These are phyloP conservation scores for Trametes cubensis DNA, from an alignment of 768 basidiomycete species.

Conservation along the genomic window DNA sequence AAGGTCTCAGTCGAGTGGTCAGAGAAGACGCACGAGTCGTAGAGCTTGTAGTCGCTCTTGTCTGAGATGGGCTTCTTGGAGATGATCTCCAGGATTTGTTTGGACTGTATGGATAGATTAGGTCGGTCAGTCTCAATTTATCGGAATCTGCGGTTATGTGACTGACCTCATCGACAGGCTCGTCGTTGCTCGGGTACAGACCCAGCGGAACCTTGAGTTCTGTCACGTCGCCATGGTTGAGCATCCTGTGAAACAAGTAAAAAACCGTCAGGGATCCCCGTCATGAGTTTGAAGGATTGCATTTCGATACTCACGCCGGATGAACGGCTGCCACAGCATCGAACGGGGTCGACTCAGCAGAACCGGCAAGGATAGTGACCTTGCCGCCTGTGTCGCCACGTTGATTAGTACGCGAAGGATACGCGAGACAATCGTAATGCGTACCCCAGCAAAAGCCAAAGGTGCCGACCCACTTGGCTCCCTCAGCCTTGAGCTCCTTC, in stretches of 20 bases:
- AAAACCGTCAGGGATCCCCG: neutral
- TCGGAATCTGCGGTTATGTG: no score
- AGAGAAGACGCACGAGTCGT: conserved; percentile 34
- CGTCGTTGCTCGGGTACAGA: conserved; percentile 61
- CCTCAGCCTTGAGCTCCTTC: conserved; percentile 44
- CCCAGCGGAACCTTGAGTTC: conserved; percentile 55
- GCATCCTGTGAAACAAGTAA: conserved; percentile 41
- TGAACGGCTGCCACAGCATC: conserved; percentile 55
- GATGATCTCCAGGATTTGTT: conserved; percentile 52
- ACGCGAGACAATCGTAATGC: neutral
- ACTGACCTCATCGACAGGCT: conserved; percentile 57
- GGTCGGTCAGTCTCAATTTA: neutral
- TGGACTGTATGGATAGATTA: conserved; percentile 37
- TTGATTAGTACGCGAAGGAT: neutral
- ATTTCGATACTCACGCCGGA: conserved; percentile 51
- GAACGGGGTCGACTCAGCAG: conserved; percentile 44
- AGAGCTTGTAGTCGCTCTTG: conserved; percentile 54
- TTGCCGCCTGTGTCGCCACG: conserved; percentile 45
- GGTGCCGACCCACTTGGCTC: conserved; percentile 48
- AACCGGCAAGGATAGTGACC: conserved; percentile 46
- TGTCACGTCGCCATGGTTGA: conserved; percentile 52
- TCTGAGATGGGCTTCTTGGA: conserved; percentile 52
- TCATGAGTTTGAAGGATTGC: no score
- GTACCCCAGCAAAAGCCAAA: conserved; percentile 64
- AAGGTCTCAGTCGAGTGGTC: neutral